Evolutionary conservation across 352 stramenopile species (phyloP).

Genomic region (Phytophthora syringae): DNA sequence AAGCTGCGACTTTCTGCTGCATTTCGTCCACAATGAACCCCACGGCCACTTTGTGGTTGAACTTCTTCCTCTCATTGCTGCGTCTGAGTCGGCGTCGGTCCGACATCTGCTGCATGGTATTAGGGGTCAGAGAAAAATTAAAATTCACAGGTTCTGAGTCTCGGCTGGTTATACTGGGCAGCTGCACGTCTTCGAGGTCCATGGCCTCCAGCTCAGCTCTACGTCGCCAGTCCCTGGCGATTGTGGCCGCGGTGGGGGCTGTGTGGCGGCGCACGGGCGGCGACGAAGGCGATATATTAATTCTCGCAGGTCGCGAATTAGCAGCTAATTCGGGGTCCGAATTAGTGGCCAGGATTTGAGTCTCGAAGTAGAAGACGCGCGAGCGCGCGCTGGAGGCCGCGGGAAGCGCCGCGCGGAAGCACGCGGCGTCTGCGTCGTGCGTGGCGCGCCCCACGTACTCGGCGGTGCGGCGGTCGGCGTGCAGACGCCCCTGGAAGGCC

Average conservation of each 20-base stretch:
- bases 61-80: conserved; percentile 40
- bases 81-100: conserved; percentile 46
- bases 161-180: not conserved
- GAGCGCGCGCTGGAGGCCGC: conserved; percentile 19
- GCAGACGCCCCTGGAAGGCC: conserved; percentile 56
- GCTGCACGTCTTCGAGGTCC: conserved; percentile 32
- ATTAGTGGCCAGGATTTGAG: conserved; percentile 49
- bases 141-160: conserved; percentile 33
- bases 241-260: conserved; percentile 5
- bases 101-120: conserved; percentile 45
- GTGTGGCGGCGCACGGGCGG: conserved; percentile 1
- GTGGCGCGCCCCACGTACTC: conserved; percentile 63
- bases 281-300: conserved; percentile 30
- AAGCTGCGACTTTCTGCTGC: conserved; percentile 5
- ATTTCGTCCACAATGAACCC: conserved; percentile 50
- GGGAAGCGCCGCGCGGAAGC: conserved; percentile 45
- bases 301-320: conserved; percentile 27
- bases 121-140: conserved; percentile 52
- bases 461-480: conserved; percentile 61
- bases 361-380: conserved; percentile 67
- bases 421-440: conserved; percentile 58
- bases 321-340: conserved; percentile 27
- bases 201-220: conserved; percentile 29
- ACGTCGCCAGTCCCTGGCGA: conserved; percentile 15
- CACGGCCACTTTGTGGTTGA: conserved; percentile 53